Percentiles rank a stretch among this genome's conserved stretches.
These are phyloP conservation scores for Cordyceps cicadae DNA, from an alignment of 2,329 filamentous ascomycete species.

Conservation along the genomic window DNA sequence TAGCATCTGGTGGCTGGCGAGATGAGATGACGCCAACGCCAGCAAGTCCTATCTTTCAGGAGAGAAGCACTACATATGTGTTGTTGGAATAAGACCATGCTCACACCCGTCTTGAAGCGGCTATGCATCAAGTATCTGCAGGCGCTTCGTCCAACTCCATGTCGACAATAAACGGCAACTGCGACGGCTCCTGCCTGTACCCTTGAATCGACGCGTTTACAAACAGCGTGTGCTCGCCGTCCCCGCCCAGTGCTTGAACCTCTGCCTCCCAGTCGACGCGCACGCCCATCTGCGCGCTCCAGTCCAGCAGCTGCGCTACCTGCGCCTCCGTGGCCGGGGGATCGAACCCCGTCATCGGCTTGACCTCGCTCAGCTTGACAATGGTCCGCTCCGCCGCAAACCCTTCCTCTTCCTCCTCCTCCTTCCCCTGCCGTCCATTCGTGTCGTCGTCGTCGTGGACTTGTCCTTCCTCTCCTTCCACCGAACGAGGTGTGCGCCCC, in stretches of 20 bases:
- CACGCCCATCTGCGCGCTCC: constrained; percentile 23
- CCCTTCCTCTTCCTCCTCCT: constrained; percentile 19
- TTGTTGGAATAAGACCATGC: neutral
- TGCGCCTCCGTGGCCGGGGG: constrained; percentile 12
- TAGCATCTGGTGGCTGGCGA: neutral
- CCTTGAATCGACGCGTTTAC: constrained; percentile 51
- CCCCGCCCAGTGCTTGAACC: neutral
- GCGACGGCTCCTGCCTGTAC: constrained; percentile 29
- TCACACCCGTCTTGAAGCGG: neutral
- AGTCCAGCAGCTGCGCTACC: constrained; percentile 14
- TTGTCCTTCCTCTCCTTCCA: constrained; percentile 31
- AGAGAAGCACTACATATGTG: neutral
- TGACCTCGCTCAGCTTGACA: constrained; percentile 24
- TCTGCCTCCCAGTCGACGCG: constrained; percentile 28
- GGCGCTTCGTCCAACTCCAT: constrained; percentile 29
- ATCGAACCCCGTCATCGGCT: constrained; percentile 15
- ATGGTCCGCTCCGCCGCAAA: constrained; percentile 33
- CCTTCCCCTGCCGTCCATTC: neutral
- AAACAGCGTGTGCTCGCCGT: constrained; percentile 39
- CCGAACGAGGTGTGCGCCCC: constrained; percentile 45
- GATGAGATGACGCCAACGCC: neutral
- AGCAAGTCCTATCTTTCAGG: neutral
- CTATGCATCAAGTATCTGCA: neutral
- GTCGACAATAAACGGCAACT: constrained; percentile 47
- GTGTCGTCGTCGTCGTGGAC: no score